These are phyloP conservation scores for Ustilago bromivora DNA, from an alignment of 1,284 basidiomycete genomes.

Conservation along the genomic window DNA sequence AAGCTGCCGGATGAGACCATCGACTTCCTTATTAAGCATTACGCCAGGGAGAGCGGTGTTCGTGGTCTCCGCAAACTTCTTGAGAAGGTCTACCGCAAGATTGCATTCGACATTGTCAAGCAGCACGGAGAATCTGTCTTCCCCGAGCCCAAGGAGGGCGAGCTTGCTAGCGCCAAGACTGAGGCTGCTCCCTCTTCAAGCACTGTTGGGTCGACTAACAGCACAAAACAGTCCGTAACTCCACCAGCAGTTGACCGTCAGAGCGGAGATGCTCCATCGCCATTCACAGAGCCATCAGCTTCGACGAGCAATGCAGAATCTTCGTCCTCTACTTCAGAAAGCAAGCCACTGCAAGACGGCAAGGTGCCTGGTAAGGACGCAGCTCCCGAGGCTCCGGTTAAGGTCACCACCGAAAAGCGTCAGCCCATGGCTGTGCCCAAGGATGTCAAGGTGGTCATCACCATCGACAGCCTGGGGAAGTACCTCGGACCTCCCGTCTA, in stretches of 20 bases:
- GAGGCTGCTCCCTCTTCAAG: constrained; percentile 23
- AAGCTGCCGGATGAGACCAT: constrained; percentile 74
- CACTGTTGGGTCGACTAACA: constrained; percentile 45
- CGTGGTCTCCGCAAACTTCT: constrained; percentile 66
- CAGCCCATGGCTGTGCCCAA: constrained; percentile 85
- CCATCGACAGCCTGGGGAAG: constrained; percentile 88
- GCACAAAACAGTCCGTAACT: constrained; percentile 67
- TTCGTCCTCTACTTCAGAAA: constrained; percentile 25
- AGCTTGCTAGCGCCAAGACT: constrained; percentile 55
- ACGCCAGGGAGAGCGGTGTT: constrained; percentile 91
- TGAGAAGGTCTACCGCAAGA: constrained; percentile 95
- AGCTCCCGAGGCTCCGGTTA: constrained; percentile 53
- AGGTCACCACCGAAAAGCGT: constrained; percentile 81
- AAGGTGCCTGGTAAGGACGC: constrained; percentile 53
- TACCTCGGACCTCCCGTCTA: constrained; percentile 97
- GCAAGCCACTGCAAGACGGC: constrained; percentile 37
- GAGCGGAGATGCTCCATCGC: constrained; percentile 17
- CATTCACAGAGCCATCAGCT: constrained; percentile 45
- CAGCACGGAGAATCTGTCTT: constrained; percentile 90
- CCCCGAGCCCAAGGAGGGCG: constrained; percentile 76
- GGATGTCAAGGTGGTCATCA: constrained; percentile 83
- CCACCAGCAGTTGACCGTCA: constrained; percentile 61
- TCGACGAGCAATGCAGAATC: constrained; percentile 19
- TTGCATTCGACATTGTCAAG: constrained; percentile 89
- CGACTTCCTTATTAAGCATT: constrained; percentile 92